Evolutionary conservation across 768 basidiomycete species (phyloP), one percentile per base, ranked within the genome.

Genomic region (Boletus rubropictus): DNA sequence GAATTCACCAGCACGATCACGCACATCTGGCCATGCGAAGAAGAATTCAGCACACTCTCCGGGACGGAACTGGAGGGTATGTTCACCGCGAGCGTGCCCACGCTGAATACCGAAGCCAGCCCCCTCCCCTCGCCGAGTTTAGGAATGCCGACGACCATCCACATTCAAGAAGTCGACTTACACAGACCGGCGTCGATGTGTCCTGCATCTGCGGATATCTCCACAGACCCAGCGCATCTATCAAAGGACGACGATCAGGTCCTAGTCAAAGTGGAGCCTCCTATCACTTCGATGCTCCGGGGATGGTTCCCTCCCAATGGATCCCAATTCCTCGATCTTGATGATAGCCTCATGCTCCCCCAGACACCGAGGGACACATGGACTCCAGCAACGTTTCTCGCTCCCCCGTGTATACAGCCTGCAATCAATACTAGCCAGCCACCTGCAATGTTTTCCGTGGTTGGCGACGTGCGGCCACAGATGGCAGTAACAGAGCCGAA

Each of bases 221-320:
- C 17, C 25, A 25, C 10, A 3, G 31, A 36, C 9, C 17, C 22
- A 1, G 18, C 17, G 3, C 15, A 17, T 2, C 39, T 32, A 22
- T 38, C 25, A 17, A 37, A 45, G 20, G 18, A 29, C 32, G 37
- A 48, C 18, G 38, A 35, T 49, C 46, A 45, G 27, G 29, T 28
- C 32, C 56, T 3, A 24, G 14, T 32, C n/a, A 12, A 42, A 24
- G 24, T 8, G 11, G 11, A 5, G 17, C 5, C 12, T 15, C 35
- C 43, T 6, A 36, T n/a, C 27, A n/a, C 37, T 9, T 17, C 51
- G 28, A 38, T 28, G 3, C 50, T 67, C 36, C 48, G 21, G 4
- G 65, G 63, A 44, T 64, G 63, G 63, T 46, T 46, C 1, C 63
- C 63, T 41, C 58, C 63, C 14, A 44, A 49, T 7, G 63, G 63